phyloP scores from a whole-genome alignment of 2,329 filamentous ascomycete genomes.

The Hortaea werneckii region DNA sequence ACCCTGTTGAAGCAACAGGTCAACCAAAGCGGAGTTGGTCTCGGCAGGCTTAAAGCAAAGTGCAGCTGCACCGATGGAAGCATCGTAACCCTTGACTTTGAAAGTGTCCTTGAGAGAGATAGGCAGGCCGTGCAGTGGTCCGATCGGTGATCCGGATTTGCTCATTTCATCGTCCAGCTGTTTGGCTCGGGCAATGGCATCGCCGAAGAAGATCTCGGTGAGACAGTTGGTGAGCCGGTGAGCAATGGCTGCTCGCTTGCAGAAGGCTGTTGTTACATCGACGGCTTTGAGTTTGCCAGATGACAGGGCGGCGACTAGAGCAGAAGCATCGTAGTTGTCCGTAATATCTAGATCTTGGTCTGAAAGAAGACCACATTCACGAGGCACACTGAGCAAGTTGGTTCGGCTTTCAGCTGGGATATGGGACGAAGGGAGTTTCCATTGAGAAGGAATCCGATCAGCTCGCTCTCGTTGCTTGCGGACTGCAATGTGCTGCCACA shows the following conservation, averaged over 20 bases:
- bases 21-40: slow-evolving; percentile 32
- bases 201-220: slow-evolving; percentile 31
- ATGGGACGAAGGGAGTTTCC: slow-evolving; percentile 27
- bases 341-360: slow-evolving; percentile 46
- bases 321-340: slow-evolving; percentile 40
- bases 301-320: slow-evolving; percentile 27
- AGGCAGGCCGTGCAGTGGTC: slow-evolving; percentile 34
- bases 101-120: slow-evolving; percentile 29
- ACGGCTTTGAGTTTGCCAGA: slow-evolving; percentile 26
- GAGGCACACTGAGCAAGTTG: slow-evolving; percentile 40
- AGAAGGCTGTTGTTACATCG: slow-evolving; percentile 33
- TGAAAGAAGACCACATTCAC: slow-evolving; percentile 43
- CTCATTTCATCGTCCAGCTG: slow-evolving; percentile 31
- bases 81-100: slow-evolving; percentile 26
- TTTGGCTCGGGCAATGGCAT: slow-evolving; percentile 28
- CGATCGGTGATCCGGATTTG: slow-evolving; percentile 28
- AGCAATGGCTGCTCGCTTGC: slow-evolving; percentile 38
- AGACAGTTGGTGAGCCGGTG: slow-evolving; percentile 26
- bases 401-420: slow-evolving; percentile 10
- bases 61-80: slow-evolving; percentile 32
- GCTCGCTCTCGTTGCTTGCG: slow-evolving; percentile 34
- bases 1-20: slow-evolving; percentile 34
- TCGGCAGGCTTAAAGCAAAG: slow-evolving; percentile 34
- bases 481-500: slow-evolving; percentile 32
- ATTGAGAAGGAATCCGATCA: slow-evolving; percentile 33